Percentiles rank a stretch among this genome's conserved stretches.
Conservation (phyloP, 2,329 filamentous ascomycete species). For the Xylariaceae sp. region DNA sequence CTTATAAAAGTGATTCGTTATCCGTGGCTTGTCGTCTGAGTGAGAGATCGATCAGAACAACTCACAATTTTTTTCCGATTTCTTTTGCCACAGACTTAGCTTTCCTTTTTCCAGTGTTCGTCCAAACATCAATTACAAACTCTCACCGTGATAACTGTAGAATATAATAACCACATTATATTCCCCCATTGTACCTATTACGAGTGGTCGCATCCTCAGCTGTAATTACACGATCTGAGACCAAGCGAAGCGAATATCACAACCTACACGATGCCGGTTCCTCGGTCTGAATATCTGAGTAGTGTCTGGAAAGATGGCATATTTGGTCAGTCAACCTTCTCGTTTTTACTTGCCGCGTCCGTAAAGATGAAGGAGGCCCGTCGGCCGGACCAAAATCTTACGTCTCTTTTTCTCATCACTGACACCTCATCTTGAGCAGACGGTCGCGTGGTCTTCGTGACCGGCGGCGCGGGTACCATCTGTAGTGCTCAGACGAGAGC, state of each 20-base stretch:
- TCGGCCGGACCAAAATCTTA: neutral
- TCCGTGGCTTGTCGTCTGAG: neutral
- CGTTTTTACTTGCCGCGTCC: neutral
- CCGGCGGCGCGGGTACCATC: constrained; percentile 87
- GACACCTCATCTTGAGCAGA: constrained; percentile 42
- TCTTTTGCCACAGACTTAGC: too few species aligned
- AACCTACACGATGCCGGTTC: constrained; percentile 55
- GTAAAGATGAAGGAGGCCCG: neutral
- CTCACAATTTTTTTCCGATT: too few species aligned
- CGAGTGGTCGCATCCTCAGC: constrained; percentile 6
- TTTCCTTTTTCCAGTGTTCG: too few species aligned
- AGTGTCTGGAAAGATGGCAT: constrained; percentile 81
- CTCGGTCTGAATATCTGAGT: constrained; percentile 71
- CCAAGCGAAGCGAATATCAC: neutral
- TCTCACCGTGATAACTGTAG: neutral
- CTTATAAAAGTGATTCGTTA: neutral
- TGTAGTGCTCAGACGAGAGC: constrained; percentile 92
- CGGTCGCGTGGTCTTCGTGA: constrained; percentile 88
- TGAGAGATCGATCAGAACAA: neutral
- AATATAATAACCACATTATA: neutral
- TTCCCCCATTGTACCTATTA: neutral
- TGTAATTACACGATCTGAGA: constrained; percentile 2
- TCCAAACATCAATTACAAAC: neutral
- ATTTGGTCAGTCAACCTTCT: constrained; percentile 58
- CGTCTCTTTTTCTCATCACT: constrained; percentile 3